phyloP scores from a whole-genome alignment of 257 asterid genomes.

The Solanum pinnatisectum region DNA sequence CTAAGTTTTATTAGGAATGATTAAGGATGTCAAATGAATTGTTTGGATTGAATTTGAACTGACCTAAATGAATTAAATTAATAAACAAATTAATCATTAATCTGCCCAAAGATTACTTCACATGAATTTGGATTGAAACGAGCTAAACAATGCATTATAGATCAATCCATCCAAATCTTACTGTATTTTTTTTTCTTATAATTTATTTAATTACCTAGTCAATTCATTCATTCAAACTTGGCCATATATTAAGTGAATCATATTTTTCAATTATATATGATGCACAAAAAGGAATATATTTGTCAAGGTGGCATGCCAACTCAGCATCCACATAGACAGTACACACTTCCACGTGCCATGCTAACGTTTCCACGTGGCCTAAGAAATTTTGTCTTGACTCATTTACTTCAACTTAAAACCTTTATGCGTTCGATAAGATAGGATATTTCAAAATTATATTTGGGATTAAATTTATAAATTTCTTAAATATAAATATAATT shows the following conservation, averaged over 20 bases:
- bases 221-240: background rate
- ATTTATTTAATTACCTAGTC: background rate
- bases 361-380: background rate
- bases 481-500: background rate
- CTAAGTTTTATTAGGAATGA: background rate
- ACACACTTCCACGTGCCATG: background rate
- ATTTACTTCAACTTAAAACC: too few relatives aligned
- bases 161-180: background rate
- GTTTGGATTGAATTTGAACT: background rate
- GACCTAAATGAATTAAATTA: background rate
- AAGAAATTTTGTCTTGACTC: background rate
- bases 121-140: background rate
- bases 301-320: background rate
- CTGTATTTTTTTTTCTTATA: background rate
- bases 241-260: background rate
- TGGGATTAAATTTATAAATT: too few relatives aligned
- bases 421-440: too few relatives aligned
- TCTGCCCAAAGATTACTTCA: background rate
- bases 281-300: background rate
- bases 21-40: background rate
- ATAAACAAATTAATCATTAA: background rate
- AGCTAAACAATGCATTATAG: background rate
- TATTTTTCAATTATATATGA: background rate
- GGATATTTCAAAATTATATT: too few relatives aligned
- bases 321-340: background rate